Base-by-base conservation (phyloP, 768 basidiomycete species). In the Lactarius deliciosus region DNA sequence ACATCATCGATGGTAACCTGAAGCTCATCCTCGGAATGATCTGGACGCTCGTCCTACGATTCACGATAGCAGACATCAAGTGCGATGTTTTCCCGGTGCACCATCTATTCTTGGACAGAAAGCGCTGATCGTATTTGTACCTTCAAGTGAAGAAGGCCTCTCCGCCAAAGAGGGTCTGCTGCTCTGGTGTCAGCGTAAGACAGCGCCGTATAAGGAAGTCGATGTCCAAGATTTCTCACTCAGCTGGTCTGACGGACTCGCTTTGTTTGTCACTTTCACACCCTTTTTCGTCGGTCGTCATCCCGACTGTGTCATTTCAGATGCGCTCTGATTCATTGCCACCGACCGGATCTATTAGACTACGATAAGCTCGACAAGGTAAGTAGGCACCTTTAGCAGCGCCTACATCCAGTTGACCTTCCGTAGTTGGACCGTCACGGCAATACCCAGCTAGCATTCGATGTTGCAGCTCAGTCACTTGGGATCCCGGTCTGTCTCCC, bases 11-110 rank as follows among this genome's bases (percentile, higher is more conserved):
- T 76, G 96, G 96, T n/a, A 97, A 96, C 76, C 77, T 96, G 69
- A 99, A 98, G 78, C 89, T 99, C 63, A 98, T 96, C 60, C 85
- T 98, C n/a, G 96, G 94, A 38, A 94, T 96, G 96, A 98, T 99
- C 70, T 98, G 97, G 97, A 96, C 94, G 0, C 84, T 98, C 43
- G 95, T 99, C 73, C 83, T 98, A 38, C 90, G 96, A 15, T 98
- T 98, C 77, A 97, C 96, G 6, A 98, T 99, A 70, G 96, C 97
- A 28, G 95, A 96, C 72, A 98, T 99, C 80, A 97, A 89, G 96
- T 95, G 70, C 67, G 87, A 79, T 55, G 8, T 45, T 28, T 32
- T 18, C 20, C 25, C 18, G 41, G 41, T 36, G 41, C 22, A 2
- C 6, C 50, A 34, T 36, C 10, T 28, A 56, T 32, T 15, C 13